Evolutionary conservation across 805 yeast genomes (phyloP).

Genomic region (Monosporozyma aerobia): DNA sequence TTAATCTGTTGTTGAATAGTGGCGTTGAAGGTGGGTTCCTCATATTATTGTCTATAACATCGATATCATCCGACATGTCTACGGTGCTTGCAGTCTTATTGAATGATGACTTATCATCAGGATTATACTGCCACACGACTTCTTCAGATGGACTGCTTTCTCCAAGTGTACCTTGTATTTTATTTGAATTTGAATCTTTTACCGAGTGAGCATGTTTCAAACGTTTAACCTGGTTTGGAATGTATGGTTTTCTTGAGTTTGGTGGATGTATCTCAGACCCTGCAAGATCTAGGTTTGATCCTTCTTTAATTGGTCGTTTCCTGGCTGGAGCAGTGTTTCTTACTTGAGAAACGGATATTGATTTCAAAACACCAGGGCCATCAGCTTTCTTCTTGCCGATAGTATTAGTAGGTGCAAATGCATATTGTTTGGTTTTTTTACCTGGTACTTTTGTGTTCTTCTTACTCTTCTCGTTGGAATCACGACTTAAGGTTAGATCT

Average conservation of each 20-base stretch:
- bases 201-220: not conserved
- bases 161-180: not conserved
- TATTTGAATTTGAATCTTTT: not conserved
- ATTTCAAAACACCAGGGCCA: slow-evolving; percentile 13
- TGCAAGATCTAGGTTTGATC: not conserved
- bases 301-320: not conserved
- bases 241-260: not conserved
- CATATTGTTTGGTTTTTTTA: slow-evolving; percentile 16
- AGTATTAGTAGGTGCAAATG: slow-evolving; percentile 25
- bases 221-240: not conserved
- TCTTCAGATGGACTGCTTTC: slow-evolving; percentile 19
- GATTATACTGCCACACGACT: slow-evolving; percentile 28
- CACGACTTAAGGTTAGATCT: not conserved
- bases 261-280: not conserved
- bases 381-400: slow-evolving; percentile 5
- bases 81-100: slow-evolving; percentile 14
- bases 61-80: slow-evolving; percentile 12
- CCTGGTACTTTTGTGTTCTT: not conserved
- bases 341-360: slow-evolving; percentile 26
- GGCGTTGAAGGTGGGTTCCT: slow-evolving; percentile 28
- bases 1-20: slow-evolving; percentile 18
- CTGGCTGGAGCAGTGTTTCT: slow-evolving; percentile 14
- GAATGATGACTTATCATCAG: slow-evolving; percentile 10
- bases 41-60: slow-evolving; percentile 1
- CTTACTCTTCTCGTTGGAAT: not conserved